Conservation (phyloP, 2,329 filamentous ascomycete genomes). For the Parafenestella ontariensis region DNA sequence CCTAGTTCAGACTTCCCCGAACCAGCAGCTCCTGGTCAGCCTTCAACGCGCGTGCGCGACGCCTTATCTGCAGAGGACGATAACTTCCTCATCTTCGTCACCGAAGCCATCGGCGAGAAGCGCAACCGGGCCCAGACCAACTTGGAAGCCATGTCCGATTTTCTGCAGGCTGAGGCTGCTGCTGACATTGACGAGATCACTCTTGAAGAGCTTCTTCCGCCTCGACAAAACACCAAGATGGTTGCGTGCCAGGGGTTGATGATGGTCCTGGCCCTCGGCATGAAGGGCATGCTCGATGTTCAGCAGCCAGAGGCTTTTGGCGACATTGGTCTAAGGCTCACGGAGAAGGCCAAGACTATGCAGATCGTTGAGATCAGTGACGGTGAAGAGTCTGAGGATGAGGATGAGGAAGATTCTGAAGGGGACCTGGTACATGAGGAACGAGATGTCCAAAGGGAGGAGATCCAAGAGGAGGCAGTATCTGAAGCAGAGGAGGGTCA, state of each 20-base stretch:
- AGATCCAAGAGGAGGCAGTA: constrained; percentile 3
- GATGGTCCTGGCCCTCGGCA: constrained; percentile 53
- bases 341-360: constrained; percentile 25
- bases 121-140: constrained; percentile 19
- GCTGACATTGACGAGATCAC: constrained; percentile 55
- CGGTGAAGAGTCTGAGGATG: constrained; percentile 6
- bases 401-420: background rate
- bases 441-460: constrained; percentile 3
- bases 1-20: constrained; percentile 29
- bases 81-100: constrained; percentile 70
- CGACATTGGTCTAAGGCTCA: constrained; percentile 44
- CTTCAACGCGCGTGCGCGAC: constrained; percentile 55
- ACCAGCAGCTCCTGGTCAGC: constrained; percentile 5
- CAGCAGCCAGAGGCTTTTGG: constrained; percentile 62
- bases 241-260: constrained; percentile 66
- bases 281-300: constrained; percentile 68
- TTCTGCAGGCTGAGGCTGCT: constrained; percentile 38
- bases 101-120: constrained; percentile 53
- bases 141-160: constrained; percentile 21
- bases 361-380: constrained; percentile 20
- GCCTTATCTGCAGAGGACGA: constrained; percentile 64
- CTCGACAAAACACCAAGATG: constrained; percentile 59
- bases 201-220: constrained; percentile 75
- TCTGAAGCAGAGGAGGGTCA: constrained; percentile 22
- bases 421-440: background rate